Conservation (phyloP, 2,329 filamentous ascomycete genomes). For the Talaromyces albobiverticillius region DNA sequence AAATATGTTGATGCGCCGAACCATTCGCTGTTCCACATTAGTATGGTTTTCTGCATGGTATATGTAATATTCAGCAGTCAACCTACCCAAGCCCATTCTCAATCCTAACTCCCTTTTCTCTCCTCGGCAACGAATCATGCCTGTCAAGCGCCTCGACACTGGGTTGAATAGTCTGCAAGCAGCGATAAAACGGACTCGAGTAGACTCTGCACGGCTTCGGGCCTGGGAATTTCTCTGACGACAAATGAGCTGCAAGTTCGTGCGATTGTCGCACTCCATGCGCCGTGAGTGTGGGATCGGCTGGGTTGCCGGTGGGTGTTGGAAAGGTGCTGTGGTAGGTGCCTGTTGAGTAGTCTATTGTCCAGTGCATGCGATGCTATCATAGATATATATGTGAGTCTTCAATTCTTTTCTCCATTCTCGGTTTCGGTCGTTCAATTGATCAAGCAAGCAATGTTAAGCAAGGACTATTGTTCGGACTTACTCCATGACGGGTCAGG, state of each 20-base stretch:
- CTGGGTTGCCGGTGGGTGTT: constrained; percentile 82
- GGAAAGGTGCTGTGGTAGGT: constrained; percentile 69
- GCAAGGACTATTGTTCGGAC: constrained; percentile 38
- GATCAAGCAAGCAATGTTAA: too few relatives aligned
- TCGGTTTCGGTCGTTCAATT: neutral
- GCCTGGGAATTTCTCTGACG: constrained; percentile 25
- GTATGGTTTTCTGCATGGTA: neutral
- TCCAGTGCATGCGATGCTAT: constrained; percentile 89
- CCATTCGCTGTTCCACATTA: constrained; percentile 67
- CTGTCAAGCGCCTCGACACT: constrained; percentile 39
- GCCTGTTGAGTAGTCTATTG: constrained; percentile 76
- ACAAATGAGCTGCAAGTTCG: constrained; percentile 60
- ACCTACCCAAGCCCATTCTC: constrained; percentile 53
- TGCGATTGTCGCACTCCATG: constrained; percentile 81
- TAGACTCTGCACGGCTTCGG: constrained; percentile 60
- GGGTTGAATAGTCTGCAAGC: constrained; percentile 79
- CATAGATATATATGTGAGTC: neutral
- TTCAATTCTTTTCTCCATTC: neutral
- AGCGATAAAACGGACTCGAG: constrained; percentile 82
- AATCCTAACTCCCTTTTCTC: constrained; percentile 43
- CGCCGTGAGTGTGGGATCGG: constrained; percentile 81
- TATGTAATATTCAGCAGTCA: neutral
- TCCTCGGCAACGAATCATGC: constrained; percentile 10
- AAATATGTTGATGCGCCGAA: constrained; percentile 79
- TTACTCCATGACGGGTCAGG: constrained; percentile 71